Evolutionary conservation across 106 monocot species (phyloP), one percentile per base, ranked within the genome.

Genomic region (Allium cepa): DNA sequence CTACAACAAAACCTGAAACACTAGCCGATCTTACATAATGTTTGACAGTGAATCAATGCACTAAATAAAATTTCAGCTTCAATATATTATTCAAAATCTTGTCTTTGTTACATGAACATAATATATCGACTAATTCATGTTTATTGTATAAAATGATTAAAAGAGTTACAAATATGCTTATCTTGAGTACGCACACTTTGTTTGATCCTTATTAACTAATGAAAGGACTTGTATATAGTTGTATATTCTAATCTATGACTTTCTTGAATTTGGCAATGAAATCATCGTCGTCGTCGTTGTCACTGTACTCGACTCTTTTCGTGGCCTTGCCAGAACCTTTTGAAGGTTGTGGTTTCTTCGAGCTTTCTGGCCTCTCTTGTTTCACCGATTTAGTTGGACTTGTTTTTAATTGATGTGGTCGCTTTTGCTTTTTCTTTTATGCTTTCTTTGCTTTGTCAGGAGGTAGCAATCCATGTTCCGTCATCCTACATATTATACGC

Each of bases 391-490:
- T 97, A 22, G 87, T 77, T 10, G 92, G 96, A 26, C 89, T 84
- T 10, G 45, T 75, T 75, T 82, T 64, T 8, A 75, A 8, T 66
- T 92, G 92, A 9, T 86, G 91, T 72, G 88, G 92, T 76, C 72
- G 77, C 76, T 72, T 97, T 71, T 97, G 97, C 36, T 97, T 97
- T 72, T 58, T 86, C 46, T 97, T 92, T 60, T 85, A 89, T 56
- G 97, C 89, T 76, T 82, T 97, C 68, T 84, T 97, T 8, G 92
- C 84, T 77, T 65, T 87, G 51, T 97, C 96, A 22, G 88, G 80
- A 26, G 96, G 81, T 56, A 97, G 69, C 74, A 97, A 58, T 10
- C 96, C 96, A 64, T 97, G 92, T 63, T 97, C 96, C 92, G 92
- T 96, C 86, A 96, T 74, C 96, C 96, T 96, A 60, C 10, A 71